Evolutionary conservation across 768 basidiomycete genomes (phyloP).

Genomic region (Boletus insuetus): DNA sequence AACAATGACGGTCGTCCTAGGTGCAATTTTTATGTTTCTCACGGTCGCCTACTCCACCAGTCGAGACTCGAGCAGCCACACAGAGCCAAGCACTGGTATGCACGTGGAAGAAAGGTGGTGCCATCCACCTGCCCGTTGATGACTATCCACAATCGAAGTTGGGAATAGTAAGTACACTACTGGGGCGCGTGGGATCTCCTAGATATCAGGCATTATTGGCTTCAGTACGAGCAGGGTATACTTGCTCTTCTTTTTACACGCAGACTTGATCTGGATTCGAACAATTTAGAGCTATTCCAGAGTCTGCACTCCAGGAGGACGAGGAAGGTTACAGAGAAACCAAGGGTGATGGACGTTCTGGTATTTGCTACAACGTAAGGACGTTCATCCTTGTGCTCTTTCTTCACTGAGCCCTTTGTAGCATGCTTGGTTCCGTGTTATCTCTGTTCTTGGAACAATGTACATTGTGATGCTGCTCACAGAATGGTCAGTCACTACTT

Average conservation of each 20-base stretch:
- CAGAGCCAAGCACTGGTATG: constrained; percentile 90
- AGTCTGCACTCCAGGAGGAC: constrained; percentile 82
- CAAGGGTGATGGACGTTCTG: constrained; percentile 83
- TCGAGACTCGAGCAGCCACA: constrained; percentile 90
- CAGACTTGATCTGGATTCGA: neutral
- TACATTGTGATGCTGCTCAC: too few relatives aligned
- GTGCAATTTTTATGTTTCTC: constrained; percentile 94
- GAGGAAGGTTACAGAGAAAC: constrained; percentile 67
- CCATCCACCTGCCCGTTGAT: constrained; percentile 59
- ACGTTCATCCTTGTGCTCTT: neutral
- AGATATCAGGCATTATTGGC: constrained; percentile 92
- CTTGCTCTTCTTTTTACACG: constrained; percentile 18
- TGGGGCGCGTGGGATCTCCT: constrained; percentile 78
- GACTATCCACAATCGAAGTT: constrained; percentile 62
- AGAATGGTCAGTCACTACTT: too few relatives aligned
- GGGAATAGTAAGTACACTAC: constrained; percentile 79
- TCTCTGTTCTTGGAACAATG: too few relatives aligned
- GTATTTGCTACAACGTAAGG: constrained; percentile 91
- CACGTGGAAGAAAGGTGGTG: constrained; percentile 58
- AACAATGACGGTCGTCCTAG: constrained; percentile 84
- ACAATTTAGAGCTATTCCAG: constrained; percentile 74
- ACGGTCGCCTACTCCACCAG: constrained; percentile 98
- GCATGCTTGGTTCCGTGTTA: too few relatives aligned
- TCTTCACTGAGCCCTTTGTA: constrained; percentile 28
- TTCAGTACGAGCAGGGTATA: constrained; percentile 91